Conservation (phyloP, 345 rosid species). For the Nasturtium officinale region DNA sequence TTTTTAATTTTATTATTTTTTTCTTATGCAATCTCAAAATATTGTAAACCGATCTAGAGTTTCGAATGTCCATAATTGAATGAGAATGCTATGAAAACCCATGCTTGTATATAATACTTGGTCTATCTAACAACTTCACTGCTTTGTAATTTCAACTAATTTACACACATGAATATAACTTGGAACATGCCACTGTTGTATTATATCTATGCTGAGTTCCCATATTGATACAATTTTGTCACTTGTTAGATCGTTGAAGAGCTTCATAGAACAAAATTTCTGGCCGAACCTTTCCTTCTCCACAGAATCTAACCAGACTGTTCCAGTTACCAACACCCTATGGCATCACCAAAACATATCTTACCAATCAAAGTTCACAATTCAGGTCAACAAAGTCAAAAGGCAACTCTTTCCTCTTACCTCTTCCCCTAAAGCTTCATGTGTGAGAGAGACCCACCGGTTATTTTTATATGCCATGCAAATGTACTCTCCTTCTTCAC, state of each 20-base stretch:
- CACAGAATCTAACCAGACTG: constrained; percentile 9
- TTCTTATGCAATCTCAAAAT: too few species aligned
- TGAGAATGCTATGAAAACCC: too few species aligned
- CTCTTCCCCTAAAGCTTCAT: neutral
- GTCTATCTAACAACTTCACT: too few species aligned
- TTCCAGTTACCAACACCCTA: constrained; percentile 30
- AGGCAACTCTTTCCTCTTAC: neutral
- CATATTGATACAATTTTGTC: neutral
- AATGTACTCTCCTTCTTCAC: constrained; percentile 19
- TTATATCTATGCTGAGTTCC: neutral
- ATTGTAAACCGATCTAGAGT: too few species aligned
- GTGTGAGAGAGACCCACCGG: constrained; percentile 26
- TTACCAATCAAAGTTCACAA: neutral
- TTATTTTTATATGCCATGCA: constrained; percentile 30
- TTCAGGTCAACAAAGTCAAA: neutral
- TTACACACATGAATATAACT: neutral
- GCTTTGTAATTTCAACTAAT: neutral
- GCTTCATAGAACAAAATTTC: constrained; percentile 30
- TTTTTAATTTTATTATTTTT: too few species aligned
- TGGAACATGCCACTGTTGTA: neutral
- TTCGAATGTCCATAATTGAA: too few species aligned
- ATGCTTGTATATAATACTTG: too few species aligned
- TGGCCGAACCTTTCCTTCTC: constrained; percentile 30
- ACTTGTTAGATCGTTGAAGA: neutral
- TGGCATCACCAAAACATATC: neutral